These are phyloP conservation scores for Cryptococcus sp. DNA, from an alignment of 1,284 basidiomycete genomes.

Conservation along the genomic window DNA sequence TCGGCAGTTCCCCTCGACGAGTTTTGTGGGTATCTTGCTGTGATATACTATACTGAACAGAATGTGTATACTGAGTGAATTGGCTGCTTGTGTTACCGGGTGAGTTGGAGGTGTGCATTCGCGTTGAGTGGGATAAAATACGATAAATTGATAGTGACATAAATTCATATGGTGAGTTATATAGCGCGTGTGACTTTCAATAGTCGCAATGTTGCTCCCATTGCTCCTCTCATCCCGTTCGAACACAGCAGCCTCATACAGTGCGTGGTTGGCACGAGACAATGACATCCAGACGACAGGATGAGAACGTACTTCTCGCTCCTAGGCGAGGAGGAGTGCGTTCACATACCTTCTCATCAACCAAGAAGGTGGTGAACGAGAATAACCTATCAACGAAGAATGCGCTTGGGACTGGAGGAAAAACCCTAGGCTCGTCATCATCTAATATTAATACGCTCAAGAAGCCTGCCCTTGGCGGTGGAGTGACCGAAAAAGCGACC, in stretches of 20 bases:
- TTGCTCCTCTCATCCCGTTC: no score
- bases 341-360: no score
- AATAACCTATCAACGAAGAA: background rate
- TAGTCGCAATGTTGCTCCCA: no score
- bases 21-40: background rate
- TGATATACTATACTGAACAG: no score
- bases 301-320: constrained; percentile 13
- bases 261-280: background rate
- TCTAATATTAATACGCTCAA: no score
- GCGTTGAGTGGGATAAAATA: constrained; percentile 14
- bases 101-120: background rate
- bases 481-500: no score
- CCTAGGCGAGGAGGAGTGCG: background rate
- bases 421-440: no score
- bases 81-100: background rate
- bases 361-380: background rate
- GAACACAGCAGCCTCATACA: no score
- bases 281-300: constrained; percentile 19
- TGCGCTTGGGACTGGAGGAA: no score
- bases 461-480: no score
- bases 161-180: constrained; percentile 2
- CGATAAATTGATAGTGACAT: constrained; percentile 8
- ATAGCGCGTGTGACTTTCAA: constrained; percentile 19
- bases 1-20: no score
- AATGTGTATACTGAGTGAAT: no score